Evolutionary conservation across 495 filamentous ascomycete genomes (phyloP), one percentile per base, ranked within the genome.

Genomic region (Penicillium pulvis): DNA sequence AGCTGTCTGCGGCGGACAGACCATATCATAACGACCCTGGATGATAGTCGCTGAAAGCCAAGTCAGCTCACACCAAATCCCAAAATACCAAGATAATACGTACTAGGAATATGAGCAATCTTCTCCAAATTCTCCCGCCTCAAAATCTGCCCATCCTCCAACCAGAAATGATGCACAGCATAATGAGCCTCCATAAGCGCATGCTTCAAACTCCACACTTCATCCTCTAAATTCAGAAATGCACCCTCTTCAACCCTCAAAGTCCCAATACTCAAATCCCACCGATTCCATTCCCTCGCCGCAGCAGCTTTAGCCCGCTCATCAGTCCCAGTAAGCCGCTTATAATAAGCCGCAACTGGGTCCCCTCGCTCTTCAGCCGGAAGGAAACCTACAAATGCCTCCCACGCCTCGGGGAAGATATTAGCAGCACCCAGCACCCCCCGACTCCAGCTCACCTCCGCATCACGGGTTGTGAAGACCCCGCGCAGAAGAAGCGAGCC

Each of bases 21-120:
- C 63, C 10, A 78, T 48, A 55, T 81, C 78, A 51, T 79, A 77
- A 17, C 76, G 65, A 2, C 77, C 78, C 48, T 81, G 75, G 19
- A 79, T 64, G 47, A 81, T 79, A 43, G 59, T 62, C 10, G 23
- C 60, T 66, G 14, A 57, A 7, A 41, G 7, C 41, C n/a, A 20
- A 16, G 28, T 10, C n/a, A 45, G 45, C 36, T 31, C 26, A 1
- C 4, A 26, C 30, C 4, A 0, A 24, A 17, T 9, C 1, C 41
- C 16, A 43, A 55, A 14, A 14, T 2, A 2, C 16, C 5, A 30
- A 51, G 54, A 39, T 1, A 6, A 19, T 20, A 60, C 51, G 39
- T 42, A 72, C 75, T 68, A 11, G 74, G 73, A 45, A 80, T 71
- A 65, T 78, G 69, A 31, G 60, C 60, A 33, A 81, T 77, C 51